Evolutionary conservation across 1,139 yeast genomes (phyloP), one percentile per base, ranked within the genome.

Genomic region (Lipomyces yarrowii): DNA sequence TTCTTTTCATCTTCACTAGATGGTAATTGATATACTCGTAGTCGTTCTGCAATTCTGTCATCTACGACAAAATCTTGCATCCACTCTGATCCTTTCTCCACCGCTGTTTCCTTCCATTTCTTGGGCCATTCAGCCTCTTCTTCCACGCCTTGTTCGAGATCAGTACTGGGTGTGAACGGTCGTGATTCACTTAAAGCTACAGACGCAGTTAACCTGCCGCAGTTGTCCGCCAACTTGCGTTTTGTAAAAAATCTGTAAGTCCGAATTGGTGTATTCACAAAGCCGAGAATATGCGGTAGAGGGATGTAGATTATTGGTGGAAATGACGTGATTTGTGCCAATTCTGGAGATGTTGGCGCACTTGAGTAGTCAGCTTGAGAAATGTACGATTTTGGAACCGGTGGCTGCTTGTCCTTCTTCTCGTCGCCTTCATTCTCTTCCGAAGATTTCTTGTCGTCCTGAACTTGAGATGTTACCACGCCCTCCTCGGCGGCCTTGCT

Each of bases 61-160:
- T 94, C 98, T 33, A 85, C 86, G 18, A 77, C 81, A 65, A 92
- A 79, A 30, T 89, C 94, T 75, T 87, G 87, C 64, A 89, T 87
- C 99, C 99, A 94, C 76, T 93, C 98, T 68, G 96, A 89, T 56
- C 84, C 80, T 35, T 67, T 68, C 51, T 70, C 71, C 10, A 52
- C 15, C 7, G 61, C 64, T 10, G 65, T 64, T 42, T 58, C 58
- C 55, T 64, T 89, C 97, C 98, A 96, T 69, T 84, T 83, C 69
- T 81, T 80, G 30, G 98, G 98, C 99, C 99, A 96, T 72, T 91
- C 96, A 21, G 78, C 75, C 75, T 94, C 98, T 76, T 96, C 99
- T 56, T 81, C 86, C 52, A 78, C 77, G 10, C 87, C 89, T 72
- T 84, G 77, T 53, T 81, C 79, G 55, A 84, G 77, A 73, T 91